A percentile compares a stretch with the other conserved stretches of the same genome.
Evolutionary conservation across 306 rosid genomes (phyloP).

Genomic region (Pterocarpus santalinus): DNA sequence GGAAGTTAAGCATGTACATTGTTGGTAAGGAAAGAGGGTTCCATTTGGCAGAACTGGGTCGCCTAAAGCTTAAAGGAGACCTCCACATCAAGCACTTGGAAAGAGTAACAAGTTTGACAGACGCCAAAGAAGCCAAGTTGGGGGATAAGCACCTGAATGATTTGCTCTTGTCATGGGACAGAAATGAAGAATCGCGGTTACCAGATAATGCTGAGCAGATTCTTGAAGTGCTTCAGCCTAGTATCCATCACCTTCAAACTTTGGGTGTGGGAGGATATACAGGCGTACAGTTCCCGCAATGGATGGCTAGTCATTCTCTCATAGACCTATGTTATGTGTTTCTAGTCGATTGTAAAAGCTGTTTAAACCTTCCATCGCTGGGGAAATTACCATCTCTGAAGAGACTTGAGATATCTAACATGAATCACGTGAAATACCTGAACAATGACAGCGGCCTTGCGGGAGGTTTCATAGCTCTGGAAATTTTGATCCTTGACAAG

Average conservation of each 20-base stretch:
- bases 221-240: conserved; percentile 28
- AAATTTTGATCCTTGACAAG: neutral
- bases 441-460: neutral
- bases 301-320: conserved; percentile 19
- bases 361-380: neutral
- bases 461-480: conserved; percentile 27
- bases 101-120: neutral
- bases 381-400: conserved; percentile 33
- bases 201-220: neutral
- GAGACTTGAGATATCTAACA: neutral
- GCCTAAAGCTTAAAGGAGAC: neutral
- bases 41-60: neutral
- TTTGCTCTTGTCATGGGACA: neutral
- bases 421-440: neutral
- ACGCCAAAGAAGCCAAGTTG: conserved; percentile 13
- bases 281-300: conserved; percentile 1
- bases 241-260: neutral
- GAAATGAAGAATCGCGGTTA: neutral
- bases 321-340: neutral
- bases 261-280: conserved; percentile 9
- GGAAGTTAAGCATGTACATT: neutral
- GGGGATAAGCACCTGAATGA: neutral
- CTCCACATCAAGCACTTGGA: neutral
- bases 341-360: neutral
- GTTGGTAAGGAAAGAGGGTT: conserved; percentile 18